phyloP scores from a whole-genome alignment of 1,139 yeast genomes.

The Lodderomyces oxycetoniae region DNA sequence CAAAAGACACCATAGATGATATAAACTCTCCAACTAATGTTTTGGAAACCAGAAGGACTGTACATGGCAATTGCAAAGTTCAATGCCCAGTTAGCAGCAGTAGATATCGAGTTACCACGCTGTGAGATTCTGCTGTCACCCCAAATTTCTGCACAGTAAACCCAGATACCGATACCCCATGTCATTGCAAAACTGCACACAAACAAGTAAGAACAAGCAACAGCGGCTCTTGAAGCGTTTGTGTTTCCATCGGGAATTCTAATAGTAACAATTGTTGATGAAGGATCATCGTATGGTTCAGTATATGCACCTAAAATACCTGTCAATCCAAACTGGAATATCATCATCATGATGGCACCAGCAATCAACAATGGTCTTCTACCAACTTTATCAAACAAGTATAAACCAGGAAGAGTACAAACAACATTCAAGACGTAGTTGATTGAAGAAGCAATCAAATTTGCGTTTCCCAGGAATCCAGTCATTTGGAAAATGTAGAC shows the following conservation, averaged over 20 bases:
- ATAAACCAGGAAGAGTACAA: slow-evolving; percentile 43
- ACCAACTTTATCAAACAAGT: slow-evolving; percentile 32
- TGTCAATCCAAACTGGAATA: slow-evolving; percentile 32
- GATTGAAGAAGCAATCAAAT: slow-evolving; percentile 44
- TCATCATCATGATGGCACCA: slow-evolving; percentile 34
- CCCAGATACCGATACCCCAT: slow-evolving; percentile 61
- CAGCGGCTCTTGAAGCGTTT: slow-evolving; percentile 47
- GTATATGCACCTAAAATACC: slow-evolving; percentile 46
- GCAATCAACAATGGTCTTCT: slow-evolving; percentile 32
- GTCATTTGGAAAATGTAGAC: slow-evolving; percentile 57
- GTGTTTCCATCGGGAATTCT: slow-evolving; percentile 33
- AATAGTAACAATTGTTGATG: slow-evolving; percentile 42
- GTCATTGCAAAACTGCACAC: slow-evolving; percentile 50
- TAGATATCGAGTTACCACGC: slow-evolving; percentile 50
- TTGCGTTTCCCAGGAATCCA: slow-evolving; percentile 44
- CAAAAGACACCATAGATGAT: slow-evolving; percentile 47
- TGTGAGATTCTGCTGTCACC: slow-evolving; percentile 51
- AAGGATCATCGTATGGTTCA: slow-evolving; percentile 22
- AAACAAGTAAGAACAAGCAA: slow-evolving; percentile 57
- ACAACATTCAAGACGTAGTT: slow-evolving; percentile 47
- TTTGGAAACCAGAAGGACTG: slow-evolving; percentile 44
- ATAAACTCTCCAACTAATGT: slow-evolving; percentile 46
- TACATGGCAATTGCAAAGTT: slow-evolving; percentile 52
- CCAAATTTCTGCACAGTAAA: slow-evolving; percentile 54
- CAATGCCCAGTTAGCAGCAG: slow-evolving; percentile 50